Base-by-base conservation (phyloP, 2,329 filamentous ascomycete genomes). In the Xylariaceae sp. region DNA sequence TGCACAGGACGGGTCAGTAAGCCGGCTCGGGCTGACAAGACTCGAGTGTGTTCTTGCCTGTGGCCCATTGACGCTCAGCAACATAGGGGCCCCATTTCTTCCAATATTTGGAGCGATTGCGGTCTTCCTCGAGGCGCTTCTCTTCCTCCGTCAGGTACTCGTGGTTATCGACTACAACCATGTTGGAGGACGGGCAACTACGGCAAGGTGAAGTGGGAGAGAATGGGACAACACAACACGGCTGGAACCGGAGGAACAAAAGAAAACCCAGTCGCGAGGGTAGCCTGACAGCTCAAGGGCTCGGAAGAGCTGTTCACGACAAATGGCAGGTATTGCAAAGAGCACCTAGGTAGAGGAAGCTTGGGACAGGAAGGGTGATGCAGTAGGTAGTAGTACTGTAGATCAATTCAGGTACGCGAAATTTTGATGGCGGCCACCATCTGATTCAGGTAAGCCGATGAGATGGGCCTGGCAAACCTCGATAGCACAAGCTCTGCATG, bases 11-110 rank as follows among this genome's bases (percentile, higher is more conserved):
- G 16, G 12, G 49, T 54, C 22, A 52, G 47, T 39, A 43, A 28
- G 26, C 28, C 43, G 32, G 26, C 19, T 6, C 30, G 11, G 22
- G 22, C 22, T 6, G 22, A 26, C 38, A 37, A 59, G 24, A 32
- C n/a, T 19, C 13, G 8, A 18, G 22, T 31, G 39, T 44, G 45
- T 43, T 57, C 78, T 62, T 69, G 86, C 87, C 89, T 53, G 89
- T 95, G 43, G 90, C 89, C 91, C 91, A 96, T 72, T 96, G 90
- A 61, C 90, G 77, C 72, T 97, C 91, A 41, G 90, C 82, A 55
- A 95, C 84, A 61, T 96, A 97, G 18, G 90, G 85, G 41, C 91
- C 91, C 89, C 90, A 96, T 81, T 85, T 89, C 79, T 97, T 97
- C 91, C 91, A 97, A 72, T 97, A 97, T 65, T 88, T 91, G 51